Evolutionary conservation across 2,329 filamentous ascomycete genomes (phyloP).

Genomic region (Chrysoporthe puriensis): DNA sequence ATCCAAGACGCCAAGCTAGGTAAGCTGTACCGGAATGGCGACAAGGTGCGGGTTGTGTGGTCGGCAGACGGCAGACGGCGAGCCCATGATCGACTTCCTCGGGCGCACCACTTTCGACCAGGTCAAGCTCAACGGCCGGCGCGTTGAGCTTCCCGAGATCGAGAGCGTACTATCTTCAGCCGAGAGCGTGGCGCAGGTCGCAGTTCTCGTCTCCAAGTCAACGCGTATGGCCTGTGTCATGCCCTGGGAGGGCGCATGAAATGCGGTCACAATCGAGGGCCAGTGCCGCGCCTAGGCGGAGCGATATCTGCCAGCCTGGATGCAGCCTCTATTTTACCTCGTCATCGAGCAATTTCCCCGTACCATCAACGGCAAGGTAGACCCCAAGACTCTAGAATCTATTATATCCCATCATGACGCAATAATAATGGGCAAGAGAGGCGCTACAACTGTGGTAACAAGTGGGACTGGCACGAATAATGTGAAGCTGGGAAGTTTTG

Average conservation of each 20-base stretch:
- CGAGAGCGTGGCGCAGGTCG: conserved; percentile 23
- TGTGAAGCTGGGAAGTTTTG: neutral
- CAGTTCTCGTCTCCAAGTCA: neutral
- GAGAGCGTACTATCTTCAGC: conserved; percentile 28
- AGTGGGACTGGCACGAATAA: neutral
- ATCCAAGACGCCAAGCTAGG: conserved; percentile 10
- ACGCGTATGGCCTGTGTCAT: neutral
- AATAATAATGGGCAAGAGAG: too few relatives aligned
- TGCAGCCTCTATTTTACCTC: conserved; percentile 61
- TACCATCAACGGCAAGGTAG: conserved; percentile 63
- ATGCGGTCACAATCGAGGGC: neutral
- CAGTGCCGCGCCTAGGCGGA: conserved; percentile 45
- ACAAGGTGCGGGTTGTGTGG: conserved; percentile 27
- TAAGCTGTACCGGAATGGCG: conserved; percentile 30
- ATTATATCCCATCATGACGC: too few relatives aligned
- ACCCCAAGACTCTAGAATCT: conserved; percentile 44
- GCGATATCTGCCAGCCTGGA: conserved; percentile 61
- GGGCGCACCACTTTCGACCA: conserved; percentile 26
- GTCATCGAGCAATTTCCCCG: conserved; percentile 56
- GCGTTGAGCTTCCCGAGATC: conserved; percentile 28
- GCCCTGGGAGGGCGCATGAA: conserved; percentile 40
- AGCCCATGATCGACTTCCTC: conserved; percentile 32
- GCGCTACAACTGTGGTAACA: neutral
- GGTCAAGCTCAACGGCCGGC: conserved; percentile 27
- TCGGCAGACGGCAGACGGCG: conserved; percentile 23